Conservation (phyloP, 1,284 basidiomycete species). For the Tilletia walkeri region DNA sequence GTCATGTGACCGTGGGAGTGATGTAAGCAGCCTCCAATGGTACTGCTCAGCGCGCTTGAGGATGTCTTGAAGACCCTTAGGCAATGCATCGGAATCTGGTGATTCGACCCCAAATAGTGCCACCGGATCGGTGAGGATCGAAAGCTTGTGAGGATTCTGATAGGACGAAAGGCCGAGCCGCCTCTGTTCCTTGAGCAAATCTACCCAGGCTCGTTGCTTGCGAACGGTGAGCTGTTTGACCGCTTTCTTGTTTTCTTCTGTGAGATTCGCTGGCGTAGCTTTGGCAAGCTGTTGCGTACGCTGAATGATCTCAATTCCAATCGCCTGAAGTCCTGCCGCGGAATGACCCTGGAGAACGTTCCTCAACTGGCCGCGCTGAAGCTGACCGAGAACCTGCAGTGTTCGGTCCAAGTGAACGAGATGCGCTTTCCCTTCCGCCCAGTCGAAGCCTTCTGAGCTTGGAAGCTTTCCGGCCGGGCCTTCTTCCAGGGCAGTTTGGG, state of each 20-base stretch:
- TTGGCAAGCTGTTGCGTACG: conserved; percentile 65
- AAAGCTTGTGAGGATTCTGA: conserved; percentile 8
- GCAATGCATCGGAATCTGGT: not conserved
- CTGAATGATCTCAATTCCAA: conserved; percentile 74
- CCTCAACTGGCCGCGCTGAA: not conserved
- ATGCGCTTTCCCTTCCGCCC: conserved; percentile 17
- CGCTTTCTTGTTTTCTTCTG: conserved; percentile 63
- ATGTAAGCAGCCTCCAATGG: conserved; percentile 68
- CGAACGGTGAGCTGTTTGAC: conserved; percentile 73
- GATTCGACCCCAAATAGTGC: conserved; percentile 23
- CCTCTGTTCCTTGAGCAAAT: conserved; percentile 85
- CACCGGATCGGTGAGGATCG: not conserved
- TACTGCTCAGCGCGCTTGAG: conserved; percentile 64
- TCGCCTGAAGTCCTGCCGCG: conserved; percentile 60
- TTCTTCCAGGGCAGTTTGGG: too few relatives aligned
- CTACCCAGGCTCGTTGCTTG: conserved; percentile 87
- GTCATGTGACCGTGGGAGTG: conserved; percentile 69
- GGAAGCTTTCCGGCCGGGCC: not conserved
- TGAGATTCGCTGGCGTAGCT: conserved; percentile 43
- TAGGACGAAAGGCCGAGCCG: conserved; percentile 66
- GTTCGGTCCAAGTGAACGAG: conserved; percentile 38
- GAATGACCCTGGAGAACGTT: not conserved
- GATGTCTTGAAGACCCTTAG: conserved; percentile 43
- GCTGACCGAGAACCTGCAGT: conserved; percentile 26
- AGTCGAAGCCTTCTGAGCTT: not conserved